Conservation (phyloP, 2,329 filamentous ascomycete genomes). For the Aspergillus alliaceus region DNA sequence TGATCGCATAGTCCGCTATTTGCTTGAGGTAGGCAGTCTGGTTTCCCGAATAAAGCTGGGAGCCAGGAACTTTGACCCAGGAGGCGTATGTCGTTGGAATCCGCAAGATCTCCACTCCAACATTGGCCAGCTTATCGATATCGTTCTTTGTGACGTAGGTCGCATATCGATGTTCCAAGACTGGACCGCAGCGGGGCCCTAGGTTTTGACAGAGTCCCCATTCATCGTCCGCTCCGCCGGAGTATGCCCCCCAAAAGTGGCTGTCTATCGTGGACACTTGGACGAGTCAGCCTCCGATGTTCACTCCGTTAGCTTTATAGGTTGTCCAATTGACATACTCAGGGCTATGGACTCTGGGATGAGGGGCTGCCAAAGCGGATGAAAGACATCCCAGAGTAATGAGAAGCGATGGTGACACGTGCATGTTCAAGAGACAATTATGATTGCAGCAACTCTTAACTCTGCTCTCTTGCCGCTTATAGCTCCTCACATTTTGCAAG, state of each 20-base stretch:
- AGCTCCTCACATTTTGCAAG: neutral
- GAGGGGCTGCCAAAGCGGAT: constrained; percentile 1
- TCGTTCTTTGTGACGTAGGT: constrained; percentile 17
- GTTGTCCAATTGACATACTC: constrained; percentile 21
- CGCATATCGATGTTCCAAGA: constrained; percentile 18
- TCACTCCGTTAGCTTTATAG: constrained; percentile 14
- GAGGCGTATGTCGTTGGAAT: constrained; percentile 20
- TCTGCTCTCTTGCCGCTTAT: neutral
- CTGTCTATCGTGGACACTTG: constrained; percentile 27
- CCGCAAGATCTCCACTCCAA: constrained; percentile 12
- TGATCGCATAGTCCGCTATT: constrained; percentile 25
- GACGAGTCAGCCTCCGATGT: constrained; percentile 25
- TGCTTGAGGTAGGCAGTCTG: constrained; percentile 19
- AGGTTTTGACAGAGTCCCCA: constrained; percentile 20
- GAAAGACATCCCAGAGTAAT: neutral
- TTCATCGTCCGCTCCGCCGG: constrained; percentile 23
- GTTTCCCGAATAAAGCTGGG: constrained; percentile 24
- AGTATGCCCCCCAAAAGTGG: constrained; percentile 20
- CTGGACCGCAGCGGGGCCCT: constrained; percentile 10
- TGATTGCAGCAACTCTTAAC: neutral
- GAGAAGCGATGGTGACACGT: neutral
- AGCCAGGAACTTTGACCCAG: constrained; percentile 25
- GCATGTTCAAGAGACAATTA: neutral
- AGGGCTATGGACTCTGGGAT: neutral
- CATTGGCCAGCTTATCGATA: constrained; percentile 14